These are phyloP conservation scores for Syncephalastrum racemosum DNA, from an alignment of 371 early-diverging fungal genomes.

Conservation along the genomic window DNA sequence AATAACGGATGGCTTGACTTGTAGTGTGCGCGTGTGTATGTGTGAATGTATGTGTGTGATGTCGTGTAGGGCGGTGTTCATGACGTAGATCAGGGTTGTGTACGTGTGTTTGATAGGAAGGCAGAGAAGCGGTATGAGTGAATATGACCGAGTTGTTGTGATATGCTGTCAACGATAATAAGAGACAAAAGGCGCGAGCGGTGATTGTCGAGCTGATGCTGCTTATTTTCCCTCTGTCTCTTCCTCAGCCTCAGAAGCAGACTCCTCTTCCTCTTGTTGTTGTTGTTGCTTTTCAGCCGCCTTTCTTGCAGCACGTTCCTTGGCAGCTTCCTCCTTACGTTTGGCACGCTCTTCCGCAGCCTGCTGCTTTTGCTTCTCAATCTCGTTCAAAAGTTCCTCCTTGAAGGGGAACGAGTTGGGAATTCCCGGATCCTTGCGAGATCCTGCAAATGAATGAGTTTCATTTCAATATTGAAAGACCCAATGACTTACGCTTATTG, in stretches of 20 bases:
- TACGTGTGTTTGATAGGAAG: too few relatives aligned
- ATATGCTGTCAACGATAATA: too few relatives aligned
- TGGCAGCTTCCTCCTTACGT: too few relatives aligned
- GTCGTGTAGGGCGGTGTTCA: neutral
- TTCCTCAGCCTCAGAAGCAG: too few relatives aligned
- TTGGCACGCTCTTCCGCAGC: conserved; percentile 1
- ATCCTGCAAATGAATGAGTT: conserved; percentile 16
- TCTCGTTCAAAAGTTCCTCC: conserved; percentile 50
- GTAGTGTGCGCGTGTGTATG: neutral
- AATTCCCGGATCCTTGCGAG: conserved; percentile 54
- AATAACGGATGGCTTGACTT: neutral
- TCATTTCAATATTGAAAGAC: neutral
- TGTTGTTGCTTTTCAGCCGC: too few relatives aligned
- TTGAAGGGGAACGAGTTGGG: conserved; percentile 56
- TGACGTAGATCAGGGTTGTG: neutral
- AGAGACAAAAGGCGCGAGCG: too few relatives aligned
- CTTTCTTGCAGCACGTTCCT: too few relatives aligned
- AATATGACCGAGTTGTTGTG: too few relatives aligned
- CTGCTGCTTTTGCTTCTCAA: conserved; percentile 47
- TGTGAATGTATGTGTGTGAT: neutral
- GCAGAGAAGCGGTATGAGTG: too few relatives aligned
- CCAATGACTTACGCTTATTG: conserved; percentile 29
- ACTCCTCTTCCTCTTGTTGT: conserved; percentile 5
- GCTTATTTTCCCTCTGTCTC: too few relatives aligned
- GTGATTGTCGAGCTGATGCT: too few relatives aligned